Conservation (phyloP, 2,329 filamentous ascomycete genomes). For the Fusarium neocosmosporiellum region DNA sequence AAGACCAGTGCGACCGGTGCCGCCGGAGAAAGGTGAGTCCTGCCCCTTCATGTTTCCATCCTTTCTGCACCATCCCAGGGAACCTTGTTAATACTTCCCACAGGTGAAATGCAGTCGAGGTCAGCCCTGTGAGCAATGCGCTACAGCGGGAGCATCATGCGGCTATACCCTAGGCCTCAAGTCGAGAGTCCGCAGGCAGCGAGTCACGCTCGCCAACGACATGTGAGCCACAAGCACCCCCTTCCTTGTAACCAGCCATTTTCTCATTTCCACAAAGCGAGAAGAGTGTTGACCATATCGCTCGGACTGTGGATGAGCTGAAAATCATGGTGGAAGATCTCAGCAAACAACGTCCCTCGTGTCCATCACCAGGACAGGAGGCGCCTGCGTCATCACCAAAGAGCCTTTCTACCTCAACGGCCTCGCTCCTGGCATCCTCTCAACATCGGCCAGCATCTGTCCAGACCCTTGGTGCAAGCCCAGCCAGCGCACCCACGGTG, state of each 20-base stretch:
- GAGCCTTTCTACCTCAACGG: background rate
- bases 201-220: background rate
- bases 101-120: constrained; percentile 29
- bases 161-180: constrained; percentile 5
- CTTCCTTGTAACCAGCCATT: background rate
- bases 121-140: constrained; percentile 22
- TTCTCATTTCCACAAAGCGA: background rate
- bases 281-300: background rate
- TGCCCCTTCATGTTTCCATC: background rate
- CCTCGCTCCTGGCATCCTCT: background rate
- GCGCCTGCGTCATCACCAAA: background rate
- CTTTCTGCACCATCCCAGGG: background rate
- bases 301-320: background rate
- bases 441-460: background rate
- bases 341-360: background rate
- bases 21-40: background rate
- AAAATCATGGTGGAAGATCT: background rate
- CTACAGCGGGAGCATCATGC: constrained; percentile 12
- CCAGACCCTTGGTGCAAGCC: background rate
- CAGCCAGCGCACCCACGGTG: background rate
- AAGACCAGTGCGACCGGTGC: background rate
- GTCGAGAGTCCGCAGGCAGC: background rate
- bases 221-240: background rate
- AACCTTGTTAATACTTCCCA: constrained; percentile 38
- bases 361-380: no score